Conservation (phyloP, 1,284 basidiomycete species). For the Cystobasidium slooffiae region DNA sequence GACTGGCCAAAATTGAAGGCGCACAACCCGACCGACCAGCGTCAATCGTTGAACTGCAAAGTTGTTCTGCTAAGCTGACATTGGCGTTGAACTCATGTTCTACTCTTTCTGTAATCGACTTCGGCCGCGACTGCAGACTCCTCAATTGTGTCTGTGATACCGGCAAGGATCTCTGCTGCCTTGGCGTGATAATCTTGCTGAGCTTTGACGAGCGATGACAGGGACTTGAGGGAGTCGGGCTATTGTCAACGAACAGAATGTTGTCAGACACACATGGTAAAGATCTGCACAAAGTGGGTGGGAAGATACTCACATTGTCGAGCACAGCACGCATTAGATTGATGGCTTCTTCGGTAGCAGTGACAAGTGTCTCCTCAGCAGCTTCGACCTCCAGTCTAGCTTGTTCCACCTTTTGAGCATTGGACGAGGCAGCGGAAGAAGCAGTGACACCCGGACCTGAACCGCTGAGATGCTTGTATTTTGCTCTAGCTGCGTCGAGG, state of each 20-base stretch:
- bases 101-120: slow-evolving; percentile 46
- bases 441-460: slow-evolving; percentile 9
- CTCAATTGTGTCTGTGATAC: slow-evolving; percentile 27
- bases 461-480: slow-evolving; percentile 57
- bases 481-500: slow-evolving; percentile 72
- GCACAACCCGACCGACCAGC: too few species aligned
- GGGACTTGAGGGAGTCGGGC: slow-evolving; percentile 91
- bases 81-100: neutral
- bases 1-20: too few species aligned
- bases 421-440: neutral
- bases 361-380: slow-evolving; percentile 92
- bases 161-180: slow-evolving; percentile 80
- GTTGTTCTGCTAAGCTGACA: neutral
- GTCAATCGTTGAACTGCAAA: neutral
- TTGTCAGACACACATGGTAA: neutral
- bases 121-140: slow-evolving; percentile 43
- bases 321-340: slow-evolving; percentile 97
- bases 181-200: slow-evolving; percentile 80
- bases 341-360: slow-evolving; percentile 97
- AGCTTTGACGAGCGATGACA: slow-evolving; percentile 90
- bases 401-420: slow-evolving; percentile 79
- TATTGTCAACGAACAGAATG: neutral
- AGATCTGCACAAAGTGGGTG: neutral
- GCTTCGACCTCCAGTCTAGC: slow-evolving; percentile 80
- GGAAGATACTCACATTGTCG: slow-evolving; percentile 73